A percentile compares a stretch with the other conserved stretches of the same genome.
phyloP scores from a whole-genome alignment of 2,329 filamentous ascomycete genomes.

The Alternaria panax region DNA sequence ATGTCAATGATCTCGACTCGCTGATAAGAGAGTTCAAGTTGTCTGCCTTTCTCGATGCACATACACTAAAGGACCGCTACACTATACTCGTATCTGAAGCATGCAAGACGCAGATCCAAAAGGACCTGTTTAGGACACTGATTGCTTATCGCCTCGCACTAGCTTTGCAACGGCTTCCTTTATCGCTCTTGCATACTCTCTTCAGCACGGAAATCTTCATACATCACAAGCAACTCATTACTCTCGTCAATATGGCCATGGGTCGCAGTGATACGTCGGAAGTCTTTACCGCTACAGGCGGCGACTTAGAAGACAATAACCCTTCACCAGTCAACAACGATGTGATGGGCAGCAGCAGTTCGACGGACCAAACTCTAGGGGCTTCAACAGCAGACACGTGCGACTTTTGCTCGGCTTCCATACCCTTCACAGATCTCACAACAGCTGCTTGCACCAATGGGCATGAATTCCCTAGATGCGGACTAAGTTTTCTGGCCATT shows the following conservation, averaged over 20 bases:
- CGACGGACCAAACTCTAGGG: not conserved
- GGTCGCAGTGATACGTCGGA: not conserved
- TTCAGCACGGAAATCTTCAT: constrained; percentile 35
- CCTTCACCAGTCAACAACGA: not conserved
- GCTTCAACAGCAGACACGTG: constrained; percentile 54
- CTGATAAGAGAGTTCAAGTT: constrained; percentile 32
- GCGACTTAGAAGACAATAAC: not conserved
- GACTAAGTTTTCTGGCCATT: constrained; percentile 62
- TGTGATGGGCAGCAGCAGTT: not conserved
- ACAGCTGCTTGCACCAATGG: constrained; percentile 59
- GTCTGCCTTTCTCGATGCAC: constrained; percentile 30
- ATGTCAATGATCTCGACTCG: constrained; percentile 6
- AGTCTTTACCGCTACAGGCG: not conserved
- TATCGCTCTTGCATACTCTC: constrained; percentile 18
- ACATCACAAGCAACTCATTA: constrained; percentile 30
- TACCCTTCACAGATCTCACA: constrained; percentile 57
- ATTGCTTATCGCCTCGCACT: constrained; percentile 44
- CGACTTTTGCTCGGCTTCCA: constrained; percentile 58
- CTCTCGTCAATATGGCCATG: constrained; percentile 28
- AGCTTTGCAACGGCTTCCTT: constrained; percentile 27
- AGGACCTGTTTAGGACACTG: constrained; percentile 32
- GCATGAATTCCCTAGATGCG: constrained; percentile 64
- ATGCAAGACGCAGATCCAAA: constrained; percentile 27
- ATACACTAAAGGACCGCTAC: constrained; percentile 43
- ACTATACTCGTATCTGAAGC: constrained; percentile 38